Base-by-base conservation (phyloP, 768 basidiomycete genomes). In the Kwoniella heveanensis region DNA sequence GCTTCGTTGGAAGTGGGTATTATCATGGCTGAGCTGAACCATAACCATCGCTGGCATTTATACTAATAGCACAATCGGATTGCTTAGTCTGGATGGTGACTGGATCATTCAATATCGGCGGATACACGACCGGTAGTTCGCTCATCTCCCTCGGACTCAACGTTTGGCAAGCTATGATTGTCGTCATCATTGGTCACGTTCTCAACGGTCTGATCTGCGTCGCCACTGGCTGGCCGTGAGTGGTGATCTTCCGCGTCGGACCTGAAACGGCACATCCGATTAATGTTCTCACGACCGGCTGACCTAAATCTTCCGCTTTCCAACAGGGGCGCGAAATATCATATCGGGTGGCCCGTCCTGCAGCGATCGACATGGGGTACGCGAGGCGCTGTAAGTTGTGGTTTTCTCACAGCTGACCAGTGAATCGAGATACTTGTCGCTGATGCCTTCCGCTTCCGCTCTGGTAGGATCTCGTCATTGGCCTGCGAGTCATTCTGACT, bases 311-410 rank as follows among this genome's bases (percentile, higher is more conserved):
- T 39, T 36, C 13, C 32, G 6, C 32, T 13, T 36, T 36, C 32
- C n/a, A n/a, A 13, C 32, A 36, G 32, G 8, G 72, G 72, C 21
- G 67, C 61, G 22, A 58, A 55, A 26, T 64, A 71, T 48, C 63
- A 66, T 24, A 66, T 73, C 24, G 72, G 72, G 2, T 73, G 63
- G 44, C 66, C 67, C 21, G 65, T 73, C 26, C 32, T 64, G 7
- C 54, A 47, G 10, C 64, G 72, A 12, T 55, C 59, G 50, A 36
- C 50, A 27, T 69, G 67, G 66, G 72, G 72, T 44, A 70, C 71
- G 57, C 39, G 60, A 22, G 72, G 72, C 15, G 32, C 32, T 36
- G 32, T 36, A 13, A 36, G 32, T 36, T 36, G 32, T 13, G 32
- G 7, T 36, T 13, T 36, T 13, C 32, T 36, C 32, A 36, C 32